A percentile compares a stretch with the other conserved stretches of the same genome.
phyloP scores from a whole-genome alignment of 495 filamentous ascomycete genomes.

The Hyaloscypha hepaticicola region DNA sequence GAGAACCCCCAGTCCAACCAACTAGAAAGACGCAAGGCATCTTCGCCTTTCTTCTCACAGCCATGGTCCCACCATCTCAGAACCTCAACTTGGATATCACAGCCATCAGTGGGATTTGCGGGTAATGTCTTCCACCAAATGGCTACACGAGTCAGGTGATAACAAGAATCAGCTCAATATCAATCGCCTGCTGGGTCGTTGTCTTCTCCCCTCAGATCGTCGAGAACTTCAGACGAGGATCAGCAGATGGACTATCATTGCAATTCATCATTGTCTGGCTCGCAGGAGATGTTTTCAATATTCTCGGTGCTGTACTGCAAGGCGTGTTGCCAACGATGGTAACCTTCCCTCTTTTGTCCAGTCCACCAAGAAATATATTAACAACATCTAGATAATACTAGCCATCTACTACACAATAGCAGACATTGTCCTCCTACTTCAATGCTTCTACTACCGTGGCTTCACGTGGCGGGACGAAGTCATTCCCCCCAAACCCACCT shows the following conservation, averaged over 20 bases:
- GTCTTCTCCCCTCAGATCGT: slow-evolving; percentile 97
- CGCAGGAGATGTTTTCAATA: slow-evolving; percentile 93
- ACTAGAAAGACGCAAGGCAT: not conserved
- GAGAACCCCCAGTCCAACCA: not conserved
- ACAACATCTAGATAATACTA: slow-evolving; percentile 61
- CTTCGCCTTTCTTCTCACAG: not conserved
- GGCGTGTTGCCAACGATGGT: slow-evolving; percentile 93
- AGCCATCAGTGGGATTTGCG: slow-evolving; percentile 85
- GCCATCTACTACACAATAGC: slow-evolving; percentile 95
- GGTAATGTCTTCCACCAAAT: slow-evolving; percentile 52
- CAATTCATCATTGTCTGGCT: slow-evolving; percentile 91
- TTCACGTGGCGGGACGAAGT: slow-evolving; percentile 66
- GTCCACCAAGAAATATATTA: not conserved
- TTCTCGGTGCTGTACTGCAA: slow-evolving; percentile 88
- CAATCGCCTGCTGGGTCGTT: slow-evolving; percentile 96
- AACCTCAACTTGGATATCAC: slow-evolving; percentile 71
- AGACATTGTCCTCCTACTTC: slow-evolving; percentile 80
- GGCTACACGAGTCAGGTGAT: slow-evolving; percentile 2
- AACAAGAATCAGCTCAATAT: slow-evolving; percentile 66
- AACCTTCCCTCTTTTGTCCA: slow-evolving; percentile 7
- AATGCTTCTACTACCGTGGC: slow-evolving; percentile 93
- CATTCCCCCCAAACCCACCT: slow-evolving; percentile 30
- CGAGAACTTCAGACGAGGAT: slow-evolving; percentile 85
- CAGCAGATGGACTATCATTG: slow-evolving; percentile 85
- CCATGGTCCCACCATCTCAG: slow-evolving; percentile 31